Evolutionary conservation across 306 rosid genomes (phyloP).

Genomic region (Myrica gale): DNA sequence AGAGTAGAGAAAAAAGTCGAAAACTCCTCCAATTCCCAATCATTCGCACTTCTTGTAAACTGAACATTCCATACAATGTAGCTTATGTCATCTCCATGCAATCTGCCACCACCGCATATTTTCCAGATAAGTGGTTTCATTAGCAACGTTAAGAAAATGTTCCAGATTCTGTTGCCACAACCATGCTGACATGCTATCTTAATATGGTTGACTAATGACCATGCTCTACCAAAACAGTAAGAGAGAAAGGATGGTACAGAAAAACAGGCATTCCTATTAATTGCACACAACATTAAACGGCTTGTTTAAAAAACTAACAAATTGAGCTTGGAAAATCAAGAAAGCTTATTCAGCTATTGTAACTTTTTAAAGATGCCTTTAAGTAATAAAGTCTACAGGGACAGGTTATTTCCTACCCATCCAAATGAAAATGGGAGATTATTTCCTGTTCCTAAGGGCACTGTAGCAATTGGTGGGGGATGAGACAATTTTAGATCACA

Average conservation of each 20-base stretch:
- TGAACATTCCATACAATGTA: too few relatives aligned
- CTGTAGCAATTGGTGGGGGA: conserved; percentile 84
- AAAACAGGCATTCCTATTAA: not conserved
- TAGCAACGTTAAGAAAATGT: not conserved
- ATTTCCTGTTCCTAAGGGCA: conserved; percentile 95
- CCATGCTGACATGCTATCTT: not conserved
- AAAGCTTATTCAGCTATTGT: not conserved
- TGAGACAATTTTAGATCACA: conserved; percentile 82
- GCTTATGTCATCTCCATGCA: too few relatives aligned
- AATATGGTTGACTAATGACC: not conserved
- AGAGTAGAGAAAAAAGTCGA: too few relatives aligned
- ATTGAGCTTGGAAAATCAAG: conserved; percentile 1
- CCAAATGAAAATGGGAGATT: conserved; percentile 99
- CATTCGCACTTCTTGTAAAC: too few relatives aligned
- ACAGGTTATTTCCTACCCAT: conserved; percentile 61
- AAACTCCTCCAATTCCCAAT: too few relatives aligned
- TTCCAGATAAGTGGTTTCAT: not conserved
- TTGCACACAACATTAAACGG: not conserved
- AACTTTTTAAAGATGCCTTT: not conserved
- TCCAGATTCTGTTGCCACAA: not conserved
- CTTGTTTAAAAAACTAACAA: not conserved
- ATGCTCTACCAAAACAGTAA: not conserved
- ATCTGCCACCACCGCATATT: not conserved
- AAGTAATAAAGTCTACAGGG: conserved; percentile 3
- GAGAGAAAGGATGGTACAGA: not conserved